These are phyloP conservation scores for Hepatocystis sp. DNA, from an alignment of 169 alveolate genomes.

Conservation along the genomic window DNA sequence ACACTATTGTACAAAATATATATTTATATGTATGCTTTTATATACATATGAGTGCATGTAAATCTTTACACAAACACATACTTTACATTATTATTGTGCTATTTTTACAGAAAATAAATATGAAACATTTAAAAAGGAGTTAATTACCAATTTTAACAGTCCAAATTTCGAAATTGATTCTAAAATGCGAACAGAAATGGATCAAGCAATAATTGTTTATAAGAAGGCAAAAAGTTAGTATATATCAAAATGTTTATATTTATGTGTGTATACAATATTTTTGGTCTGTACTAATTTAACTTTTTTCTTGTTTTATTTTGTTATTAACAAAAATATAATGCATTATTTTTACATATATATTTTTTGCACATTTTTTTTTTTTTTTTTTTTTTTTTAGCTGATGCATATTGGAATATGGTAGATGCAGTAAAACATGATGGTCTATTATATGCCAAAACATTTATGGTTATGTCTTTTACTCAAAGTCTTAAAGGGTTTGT, in stretches of 20 bases:
- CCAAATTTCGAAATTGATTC: conserved; percentile 43
- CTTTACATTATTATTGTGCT: no score
- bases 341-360: no score
- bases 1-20: no score
- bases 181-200: conserved; percentile 52
- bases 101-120: conserved; percentile 37
- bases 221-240: conserved; percentile 57
- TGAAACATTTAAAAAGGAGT: conserved; percentile 39
- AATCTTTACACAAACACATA: no score
- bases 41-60: no score
- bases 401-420: conserved; percentile 43
- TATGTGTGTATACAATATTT: no score
- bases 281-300: no score
- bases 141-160: conserved; percentile 16
- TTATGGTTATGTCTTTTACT: conserved; percentile 50
- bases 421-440: conserved; percentile 63
- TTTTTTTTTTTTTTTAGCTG: conserved; percentile 25
- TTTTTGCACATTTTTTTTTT: conserved; percentile 1
- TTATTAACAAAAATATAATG: no score
- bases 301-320: no score
- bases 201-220: conserved; percentile 49
- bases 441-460: conserved; percentile 41
- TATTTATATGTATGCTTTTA: no score
- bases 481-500: conserved; percentile 72
- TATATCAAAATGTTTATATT: not conserved